Conservation (phyloP, 192 early-diverging fungal species). For the Endogone sp. region DNA sequence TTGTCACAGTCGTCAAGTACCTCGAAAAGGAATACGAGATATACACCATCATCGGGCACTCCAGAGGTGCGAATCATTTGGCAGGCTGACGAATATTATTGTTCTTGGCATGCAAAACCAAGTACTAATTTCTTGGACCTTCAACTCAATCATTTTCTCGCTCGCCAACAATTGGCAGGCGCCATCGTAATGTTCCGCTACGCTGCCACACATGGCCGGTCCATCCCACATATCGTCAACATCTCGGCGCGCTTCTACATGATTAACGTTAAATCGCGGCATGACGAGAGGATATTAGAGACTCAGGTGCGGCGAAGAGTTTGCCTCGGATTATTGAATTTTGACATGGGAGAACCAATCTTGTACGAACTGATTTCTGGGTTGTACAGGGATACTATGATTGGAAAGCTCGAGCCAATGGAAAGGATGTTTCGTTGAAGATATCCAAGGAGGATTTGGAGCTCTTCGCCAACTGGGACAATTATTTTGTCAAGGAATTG, state of each 20-base stretch:
- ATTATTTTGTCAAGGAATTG: conserved; percentile 31
- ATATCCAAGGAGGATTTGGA: conserved; percentile 15
- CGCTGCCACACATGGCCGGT: conserved; percentile 22
- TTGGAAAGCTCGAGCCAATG: conserved; percentile 10
- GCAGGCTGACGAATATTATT: too few relatives aligned
- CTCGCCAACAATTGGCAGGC: too few relatives aligned
- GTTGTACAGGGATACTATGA: conserved; percentile 21
- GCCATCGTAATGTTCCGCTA: conserved; percentile 26
- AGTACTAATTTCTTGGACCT: too few relatives aligned
- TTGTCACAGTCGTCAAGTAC: conserved; percentile 16
- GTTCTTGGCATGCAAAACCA: too few relatives aligned
- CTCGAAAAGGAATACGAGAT: conserved; percentile 33
- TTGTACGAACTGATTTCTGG: too few relatives aligned
- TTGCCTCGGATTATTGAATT: too few relatives aligned
- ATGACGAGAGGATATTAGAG: neutral
- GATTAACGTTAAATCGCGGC: conserved; percentile 6
- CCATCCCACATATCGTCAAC: conserved; percentile 26
- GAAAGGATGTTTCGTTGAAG: conserved; percentile 5
- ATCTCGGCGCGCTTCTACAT: conserved; percentile 24
- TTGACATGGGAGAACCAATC: too few relatives aligned
- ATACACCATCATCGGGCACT: conserved; percentile 26
- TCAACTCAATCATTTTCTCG: too few relatives aligned
- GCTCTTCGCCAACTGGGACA: conserved; percentile 20
- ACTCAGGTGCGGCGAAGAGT: neutral
- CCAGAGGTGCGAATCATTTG: conserved; percentile 19